Conservation (phyloP, 169 alveolate genomes). For the Eimeria praecox region DNA sequence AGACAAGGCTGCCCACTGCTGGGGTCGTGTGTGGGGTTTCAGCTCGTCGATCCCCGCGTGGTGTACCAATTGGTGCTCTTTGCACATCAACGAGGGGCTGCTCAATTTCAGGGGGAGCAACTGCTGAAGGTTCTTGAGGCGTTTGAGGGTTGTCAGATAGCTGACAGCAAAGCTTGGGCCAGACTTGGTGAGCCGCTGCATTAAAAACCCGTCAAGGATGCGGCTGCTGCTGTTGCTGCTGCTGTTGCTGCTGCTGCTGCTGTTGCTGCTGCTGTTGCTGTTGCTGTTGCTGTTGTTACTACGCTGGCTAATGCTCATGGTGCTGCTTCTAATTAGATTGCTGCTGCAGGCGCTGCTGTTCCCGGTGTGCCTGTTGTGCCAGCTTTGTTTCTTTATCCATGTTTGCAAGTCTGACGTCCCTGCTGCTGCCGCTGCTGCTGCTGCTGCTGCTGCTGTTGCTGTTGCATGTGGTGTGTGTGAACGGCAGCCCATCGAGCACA, state of each 20-base stretch:
- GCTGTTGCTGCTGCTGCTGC: not conserved
- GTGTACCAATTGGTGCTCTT: conserved; percentile 79
- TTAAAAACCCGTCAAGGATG: too few species aligned
- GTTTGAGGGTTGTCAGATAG: conserved; percentile 26
- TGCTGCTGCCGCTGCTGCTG: not conserved
- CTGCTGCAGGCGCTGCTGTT: not conserved
- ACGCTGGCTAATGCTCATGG: too few species aligned
- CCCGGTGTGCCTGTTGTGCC: not conserved
- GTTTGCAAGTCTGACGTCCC: not conserved
- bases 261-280: not conserved
- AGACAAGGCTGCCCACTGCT: not conserved
- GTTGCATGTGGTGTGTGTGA: not conserved
- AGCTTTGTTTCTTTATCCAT: too few species aligned
- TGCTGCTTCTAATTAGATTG: not conserved
- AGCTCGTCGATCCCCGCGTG: conserved; percentile 81
- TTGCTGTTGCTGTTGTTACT: too few species aligned
- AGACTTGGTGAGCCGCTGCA: conserved; percentile 61
- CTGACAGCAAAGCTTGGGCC: conserved; percentile 74
- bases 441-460: not conserved
- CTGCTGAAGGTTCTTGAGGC: conserved; percentile 68
- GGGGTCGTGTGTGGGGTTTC: conserved; percentile 43
- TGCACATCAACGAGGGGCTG: conserved; percentile 76
- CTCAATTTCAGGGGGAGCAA: conserved; percentile 77
- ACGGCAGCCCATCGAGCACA: conserved; percentile 73
- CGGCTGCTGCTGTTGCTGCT: not conserved